phyloP scores from a whole-genome alignment of 306 rosid species.

The Gynostemma pentaphyllum region DNA sequence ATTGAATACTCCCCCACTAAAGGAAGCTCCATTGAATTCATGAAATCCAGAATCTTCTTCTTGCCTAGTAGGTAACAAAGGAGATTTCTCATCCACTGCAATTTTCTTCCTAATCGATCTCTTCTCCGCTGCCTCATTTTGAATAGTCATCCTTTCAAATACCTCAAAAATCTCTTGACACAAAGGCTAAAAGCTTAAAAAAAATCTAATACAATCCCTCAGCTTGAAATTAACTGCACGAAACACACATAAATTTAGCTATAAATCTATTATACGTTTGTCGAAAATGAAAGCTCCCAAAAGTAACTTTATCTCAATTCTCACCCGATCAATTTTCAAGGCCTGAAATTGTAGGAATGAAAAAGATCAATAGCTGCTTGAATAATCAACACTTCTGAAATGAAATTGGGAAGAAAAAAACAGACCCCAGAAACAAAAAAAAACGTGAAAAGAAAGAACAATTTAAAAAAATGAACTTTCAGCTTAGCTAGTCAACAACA shows the following conservation, averaged over 20 bases:
- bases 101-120: neutral
- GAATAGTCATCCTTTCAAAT: constrained; percentile 3
- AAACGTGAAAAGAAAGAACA: neutral
- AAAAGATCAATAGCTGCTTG: neutral
- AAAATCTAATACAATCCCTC: neutral
- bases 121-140: constrained; percentile 6
- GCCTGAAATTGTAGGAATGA: neutral
- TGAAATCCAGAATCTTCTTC: constrained; percentile 7
- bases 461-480: neutral
- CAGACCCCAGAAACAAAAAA: neutral
- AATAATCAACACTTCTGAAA: neutral
- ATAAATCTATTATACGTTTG: neutral
- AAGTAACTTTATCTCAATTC: neutral
- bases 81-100: constrained; percentile 12
- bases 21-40: constrained; percentile 22
- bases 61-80: constrained; percentile 17
- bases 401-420: neutral
- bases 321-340: neutral
- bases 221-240: neutral
- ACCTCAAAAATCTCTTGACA: neutral
- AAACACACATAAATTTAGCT: neutral
- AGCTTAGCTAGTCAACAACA: neutral
- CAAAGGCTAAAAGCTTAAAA: neutral
- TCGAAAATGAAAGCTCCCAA: neutral
- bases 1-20: constrained; percentile 28